Percentiles rank a stretch among this genome's conserved stretches.
These are phyloP conservation scores for Pseudopithomyces chartarum DNA, from an alignment of 2,329 filamentous ascomycete species.

Conservation along the genomic window DNA sequence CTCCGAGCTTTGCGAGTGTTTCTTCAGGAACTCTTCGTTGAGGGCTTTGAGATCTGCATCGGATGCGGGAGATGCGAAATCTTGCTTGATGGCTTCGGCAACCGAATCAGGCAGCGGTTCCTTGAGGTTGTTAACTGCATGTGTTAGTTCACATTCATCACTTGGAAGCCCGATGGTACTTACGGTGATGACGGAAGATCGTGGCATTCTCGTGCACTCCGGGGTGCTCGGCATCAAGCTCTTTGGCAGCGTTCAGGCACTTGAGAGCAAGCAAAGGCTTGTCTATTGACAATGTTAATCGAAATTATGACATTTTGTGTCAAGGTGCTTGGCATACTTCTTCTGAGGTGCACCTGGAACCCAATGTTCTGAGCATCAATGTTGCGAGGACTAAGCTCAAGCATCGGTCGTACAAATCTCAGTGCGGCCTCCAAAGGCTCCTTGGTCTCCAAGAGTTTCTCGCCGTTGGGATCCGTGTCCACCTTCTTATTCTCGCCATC, in stretches of 20 bases:
- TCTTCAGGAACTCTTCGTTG: conserved; percentile 69
- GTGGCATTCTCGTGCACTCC: conserved; percentile 76
- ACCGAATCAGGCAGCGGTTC: conserved; percentile 67
- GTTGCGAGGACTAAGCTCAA: conserved; percentile 81
- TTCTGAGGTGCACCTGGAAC: conserved; percentile 86
- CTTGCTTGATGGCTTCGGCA: conserved; percentile 69
- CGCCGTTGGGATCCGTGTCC: conserved; percentile 85
- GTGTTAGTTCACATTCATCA: conserved; percentile 11
- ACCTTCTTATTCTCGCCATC: conserved; percentile 75
- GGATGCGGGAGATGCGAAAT: conserved; percentile 66
- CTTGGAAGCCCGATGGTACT: conserved; percentile 48
- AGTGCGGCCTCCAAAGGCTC: conserved; percentile 85
- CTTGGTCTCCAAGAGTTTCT: conserved; percentile 77
- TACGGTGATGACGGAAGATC: conserved; percentile 67
- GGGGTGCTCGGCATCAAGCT: conserved; percentile 71
- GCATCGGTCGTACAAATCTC: conserved; percentile 80
- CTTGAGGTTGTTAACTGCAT: conserved; percentile 39
- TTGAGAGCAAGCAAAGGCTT: conserved; percentile 88
- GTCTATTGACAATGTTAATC: conserved; percentile 54
- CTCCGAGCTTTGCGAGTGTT: conserved; percentile 65
- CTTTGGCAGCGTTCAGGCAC: conserved; percentile 75
- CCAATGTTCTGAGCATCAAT: conserved; percentile 82
- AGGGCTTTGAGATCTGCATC: conserved; percentile 62
- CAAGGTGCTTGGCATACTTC: conserved; percentile 64
- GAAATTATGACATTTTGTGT: not conserved